Evolutionary conservation across 1,284 basidiomycete genomes (phyloP).

Genomic region (Fereydounia khargensis): DNA sequence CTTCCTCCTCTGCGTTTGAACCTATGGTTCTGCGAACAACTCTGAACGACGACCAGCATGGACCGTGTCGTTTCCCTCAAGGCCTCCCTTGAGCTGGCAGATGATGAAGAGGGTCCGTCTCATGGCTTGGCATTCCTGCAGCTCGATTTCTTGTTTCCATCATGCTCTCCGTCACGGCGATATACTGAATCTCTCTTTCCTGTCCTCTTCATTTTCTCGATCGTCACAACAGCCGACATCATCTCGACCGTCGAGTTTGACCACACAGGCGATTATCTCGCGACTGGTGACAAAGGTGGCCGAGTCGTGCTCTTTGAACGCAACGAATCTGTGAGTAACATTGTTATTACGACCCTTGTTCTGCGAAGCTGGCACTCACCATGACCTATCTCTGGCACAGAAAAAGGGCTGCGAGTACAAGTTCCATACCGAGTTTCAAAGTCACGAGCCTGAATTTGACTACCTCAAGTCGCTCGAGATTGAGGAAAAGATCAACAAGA

Average conservation of each 20-base stretch:
- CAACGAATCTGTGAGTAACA: conserved; percentile 80
- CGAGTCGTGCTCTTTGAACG: conserved; percentile 98
- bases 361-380: background rate
- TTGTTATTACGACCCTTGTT: background rate
- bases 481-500: conserved; percentile 99
- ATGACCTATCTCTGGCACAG: conserved; percentile 59
- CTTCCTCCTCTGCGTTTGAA: too few species aligned
- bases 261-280: conserved; percentile 97
- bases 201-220: background rate
- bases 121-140: too few species aligned
- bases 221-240: conserved; percentile 69
- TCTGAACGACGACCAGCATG: too few species aligned
- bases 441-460: conserved; percentile 99
- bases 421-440: conserved; percentile 99
- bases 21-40: too few species aligned
- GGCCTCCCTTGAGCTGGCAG: too few species aligned
- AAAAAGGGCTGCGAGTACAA: conserved; percentile 99
- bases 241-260: conserved; percentile 94
- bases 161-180: too few species aligned
- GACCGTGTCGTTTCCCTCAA: too few species aligned
- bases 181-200: background rate
- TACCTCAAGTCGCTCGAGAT: conserved; percentile 99
- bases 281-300: conserved; percentile 96
- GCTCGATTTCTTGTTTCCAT: too few species aligned
- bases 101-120: too few species aligned